A percentile compares a stretch with the other conserved stretches of the same genome.
These are phyloP conservation scores for Chiua sp. DNA, from an alignment of 1,284 basidiomycete genomes.

Conservation along the genomic window DNA sequence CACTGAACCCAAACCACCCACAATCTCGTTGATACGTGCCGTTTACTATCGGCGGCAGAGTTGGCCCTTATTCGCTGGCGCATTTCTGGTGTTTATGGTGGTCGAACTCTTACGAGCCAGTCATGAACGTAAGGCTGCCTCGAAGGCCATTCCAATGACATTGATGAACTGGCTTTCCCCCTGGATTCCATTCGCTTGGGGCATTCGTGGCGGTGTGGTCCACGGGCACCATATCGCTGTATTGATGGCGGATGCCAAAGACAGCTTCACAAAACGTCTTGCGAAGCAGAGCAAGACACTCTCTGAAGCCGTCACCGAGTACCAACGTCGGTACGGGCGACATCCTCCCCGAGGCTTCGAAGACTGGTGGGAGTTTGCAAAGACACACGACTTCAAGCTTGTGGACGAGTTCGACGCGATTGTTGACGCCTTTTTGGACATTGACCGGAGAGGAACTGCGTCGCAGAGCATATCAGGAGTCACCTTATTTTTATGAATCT, in stretches of 20 bases:
- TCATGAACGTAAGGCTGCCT: too few relatives aligned
- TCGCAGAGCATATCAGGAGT: constrained; percentile 67
- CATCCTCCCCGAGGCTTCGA: constrained; percentile 91
- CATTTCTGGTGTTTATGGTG: too few relatives aligned
- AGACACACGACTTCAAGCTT: constrained; percentile 75
- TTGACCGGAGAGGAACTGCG: constrained; percentile 77
- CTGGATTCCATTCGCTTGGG: constrained; percentile 22
- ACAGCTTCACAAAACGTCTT: constrained; percentile 67
- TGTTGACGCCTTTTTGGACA: constrained; percentile 77
- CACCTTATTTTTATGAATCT: constrained; percentile 7
- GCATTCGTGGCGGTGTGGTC: constrained; percentile 7
- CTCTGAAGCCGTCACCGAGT: constrained; percentile 76
- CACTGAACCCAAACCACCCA: too few relatives aligned
- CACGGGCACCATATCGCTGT: constrained; percentile 76
- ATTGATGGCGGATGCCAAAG: constrained; percentile 82
- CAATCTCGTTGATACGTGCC: too few relatives aligned
- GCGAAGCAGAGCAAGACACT: constrained; percentile 79
- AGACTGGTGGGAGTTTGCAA: constrained; percentile 86
- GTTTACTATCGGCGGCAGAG: too few relatives aligned
- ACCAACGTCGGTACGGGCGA: constrained; percentile 75
- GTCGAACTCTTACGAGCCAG: too few relatives aligned
- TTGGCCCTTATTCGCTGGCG: too few relatives aligned
- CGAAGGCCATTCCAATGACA: too few relatives aligned
- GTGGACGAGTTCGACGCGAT: constrained; percentile 92
- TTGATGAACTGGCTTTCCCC: too few relatives aligned